phyloP scores from a whole-genome alignment of 352 stramenopile genomes.

The Peronosclerospora sorghi region DNA sequence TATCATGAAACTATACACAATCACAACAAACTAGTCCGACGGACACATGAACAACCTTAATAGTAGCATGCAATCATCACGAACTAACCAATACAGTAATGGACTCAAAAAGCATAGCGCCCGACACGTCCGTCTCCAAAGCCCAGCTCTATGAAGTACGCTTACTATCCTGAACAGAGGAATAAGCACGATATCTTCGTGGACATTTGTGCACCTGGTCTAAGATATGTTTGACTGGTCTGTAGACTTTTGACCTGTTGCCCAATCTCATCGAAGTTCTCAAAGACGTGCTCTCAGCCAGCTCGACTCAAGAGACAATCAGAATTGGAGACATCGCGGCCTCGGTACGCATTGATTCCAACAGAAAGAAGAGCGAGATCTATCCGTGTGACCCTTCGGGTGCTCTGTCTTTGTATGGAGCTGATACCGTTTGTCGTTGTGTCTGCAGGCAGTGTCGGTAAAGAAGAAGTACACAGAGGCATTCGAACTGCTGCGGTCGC shows the following conservation, averaged over 20 bases:
- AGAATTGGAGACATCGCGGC: constrained; percentile 71
- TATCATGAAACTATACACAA: background rate
- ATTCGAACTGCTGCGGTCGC: constrained; percentile 49
- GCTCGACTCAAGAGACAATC: constrained; percentile 62
- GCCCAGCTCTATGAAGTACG: constrained; percentile 55
- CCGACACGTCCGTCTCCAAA: constrained; percentile 32
- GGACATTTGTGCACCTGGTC: too few relatives aligned
- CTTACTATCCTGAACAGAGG: background rate
- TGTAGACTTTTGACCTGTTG: constrained; percentile 68
- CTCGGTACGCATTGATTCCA: constrained; percentile 24
- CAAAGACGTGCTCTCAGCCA: constrained; percentile 73
- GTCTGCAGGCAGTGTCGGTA: constrained; percentile 45
- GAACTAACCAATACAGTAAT: constrained; percentile 6
- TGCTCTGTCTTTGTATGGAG: background rate
- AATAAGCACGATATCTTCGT: background rate
- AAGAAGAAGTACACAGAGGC: constrained; percentile 70
- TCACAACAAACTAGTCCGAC: background rate
- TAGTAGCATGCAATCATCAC: too few relatives aligned
- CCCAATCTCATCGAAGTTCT: constrained; percentile 78
- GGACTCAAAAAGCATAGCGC: constrained; percentile 8
- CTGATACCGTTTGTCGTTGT: background rate
- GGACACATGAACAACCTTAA: too few relatives aligned
- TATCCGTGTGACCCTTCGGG: background rate
- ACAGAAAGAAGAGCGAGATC: background rate
- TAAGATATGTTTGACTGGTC: too few relatives aligned